Conservation (phyloP, 176 grass and related monocot species). For the Oryza punctata region DNA sequence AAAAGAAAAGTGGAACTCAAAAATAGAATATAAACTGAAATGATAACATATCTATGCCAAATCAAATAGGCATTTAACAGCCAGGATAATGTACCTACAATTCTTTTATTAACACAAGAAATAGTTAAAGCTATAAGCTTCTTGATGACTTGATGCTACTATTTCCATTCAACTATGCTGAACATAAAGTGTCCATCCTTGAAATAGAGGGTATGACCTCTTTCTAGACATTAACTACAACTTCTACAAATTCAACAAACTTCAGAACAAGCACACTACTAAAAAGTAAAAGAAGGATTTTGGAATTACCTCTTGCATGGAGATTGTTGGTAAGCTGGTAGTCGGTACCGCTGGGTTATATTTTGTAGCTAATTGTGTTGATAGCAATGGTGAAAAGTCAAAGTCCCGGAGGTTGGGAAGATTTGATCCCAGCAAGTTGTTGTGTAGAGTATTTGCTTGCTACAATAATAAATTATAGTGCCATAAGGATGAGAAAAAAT, state of each 20-base stretch:
- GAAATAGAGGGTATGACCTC: conserved; percentile 3
- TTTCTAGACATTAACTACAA: conserved; percentile 12
- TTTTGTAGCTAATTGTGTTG: conserved; percentile 69
- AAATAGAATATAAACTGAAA: conserved; percentile 34
- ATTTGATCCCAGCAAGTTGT: conserved; percentile 70
- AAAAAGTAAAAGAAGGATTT: not conserved
- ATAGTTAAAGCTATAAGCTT: not conserved
- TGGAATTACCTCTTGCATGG: conserved; percentile 74
- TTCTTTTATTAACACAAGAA: not conserved
- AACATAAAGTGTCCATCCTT: not conserved
- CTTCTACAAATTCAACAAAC: not conserved
- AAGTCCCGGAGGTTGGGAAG: conserved; percentile 68
- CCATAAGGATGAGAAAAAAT: conserved; percentile 27
- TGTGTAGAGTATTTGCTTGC: conserved; percentile 78
- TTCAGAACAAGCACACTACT: conserved; percentile 18
- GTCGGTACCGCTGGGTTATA: conserved; percentile 69
- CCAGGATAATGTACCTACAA: not conserved
- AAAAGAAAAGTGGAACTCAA: conserved; percentile 28
- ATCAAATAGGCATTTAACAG: conserved; percentile 17
- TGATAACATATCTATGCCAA: not conserved
- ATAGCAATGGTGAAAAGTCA: conserved; percentile 73
- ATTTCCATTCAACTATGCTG: not conserved
- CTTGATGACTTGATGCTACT: not conserved
- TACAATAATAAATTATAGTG: conserved; percentile 48
- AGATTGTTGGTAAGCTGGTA: conserved; percentile 61